phyloP scores from a whole-genome alignment of 495 filamentous ascomycete species.

The Cudoniella acicularis region DNA sequence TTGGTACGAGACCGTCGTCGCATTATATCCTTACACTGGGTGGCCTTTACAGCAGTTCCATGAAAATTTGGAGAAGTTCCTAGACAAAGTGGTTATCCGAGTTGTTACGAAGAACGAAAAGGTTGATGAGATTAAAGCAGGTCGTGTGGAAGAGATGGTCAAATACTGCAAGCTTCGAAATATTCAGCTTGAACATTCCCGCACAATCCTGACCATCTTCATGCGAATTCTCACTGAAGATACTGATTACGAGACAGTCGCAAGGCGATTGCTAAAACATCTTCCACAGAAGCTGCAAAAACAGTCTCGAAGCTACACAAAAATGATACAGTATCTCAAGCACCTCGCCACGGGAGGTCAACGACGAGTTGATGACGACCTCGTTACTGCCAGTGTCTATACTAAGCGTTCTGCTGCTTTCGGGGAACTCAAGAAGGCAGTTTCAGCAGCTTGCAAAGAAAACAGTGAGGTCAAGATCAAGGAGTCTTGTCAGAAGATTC shows the following conservation, averaged over 20 bases:
- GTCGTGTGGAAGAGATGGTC: conserved; percentile 15
- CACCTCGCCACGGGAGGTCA: conserved; percentile 4
- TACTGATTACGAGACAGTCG: not conserved
- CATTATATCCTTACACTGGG: conserved; percentile 27
- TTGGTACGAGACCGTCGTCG: conserved; percentile 29
- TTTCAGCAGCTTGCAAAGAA: not conserved
- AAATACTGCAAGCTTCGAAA: conserved; percentile 27
- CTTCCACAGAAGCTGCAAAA: conserved; percentile 2
- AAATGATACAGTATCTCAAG: conserved; percentile 7
- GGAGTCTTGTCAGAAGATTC: not conserved
- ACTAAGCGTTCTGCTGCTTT: conserved; percentile 11
- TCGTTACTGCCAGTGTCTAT: conserved; percentile 6
- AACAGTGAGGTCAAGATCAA: conserved; percentile 5
- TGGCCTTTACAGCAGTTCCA: conserved; percentile 27
- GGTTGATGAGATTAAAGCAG: conserved; percentile 11
- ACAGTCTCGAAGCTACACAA: conserved; percentile 5
- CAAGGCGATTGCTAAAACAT: not conserved
- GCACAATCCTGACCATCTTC: conserved; percentile 25
- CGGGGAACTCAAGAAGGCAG: not conserved
- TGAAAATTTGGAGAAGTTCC: conserved; percentile 24
- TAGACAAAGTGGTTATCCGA: conserved; percentile 25
- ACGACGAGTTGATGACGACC: conserved; percentile 3
- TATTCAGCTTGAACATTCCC: conserved; percentile 25
- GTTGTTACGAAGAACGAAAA: conserved; percentile 27
- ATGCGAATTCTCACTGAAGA: conserved; percentile 23